Percentiles rank a stretch among this genome's conserved stretches.
These are phyloP conservation scores for Cercospora sp. DNA, from an alignment of 2,329 filamentous ascomycete genomes.

Conservation along the genomic window DNA sequence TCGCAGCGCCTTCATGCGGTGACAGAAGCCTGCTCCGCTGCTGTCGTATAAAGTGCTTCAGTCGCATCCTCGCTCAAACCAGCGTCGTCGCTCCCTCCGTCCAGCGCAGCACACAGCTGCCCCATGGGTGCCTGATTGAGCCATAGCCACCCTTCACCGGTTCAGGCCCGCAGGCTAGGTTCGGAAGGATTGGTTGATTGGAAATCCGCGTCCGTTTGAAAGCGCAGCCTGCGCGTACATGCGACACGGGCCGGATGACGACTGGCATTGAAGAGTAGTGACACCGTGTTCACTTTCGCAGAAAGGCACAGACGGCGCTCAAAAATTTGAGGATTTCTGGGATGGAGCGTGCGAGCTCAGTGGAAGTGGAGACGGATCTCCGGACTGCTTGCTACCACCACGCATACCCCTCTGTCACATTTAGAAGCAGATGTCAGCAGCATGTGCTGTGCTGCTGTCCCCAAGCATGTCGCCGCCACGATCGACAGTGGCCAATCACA, in stretches of 20 bases:
- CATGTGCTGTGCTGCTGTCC: neutral
- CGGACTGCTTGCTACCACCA: neutral
- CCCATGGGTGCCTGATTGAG: neutral
- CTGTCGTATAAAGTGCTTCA: neutral
- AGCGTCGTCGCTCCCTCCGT: neutral
- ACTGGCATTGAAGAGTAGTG: neutral
- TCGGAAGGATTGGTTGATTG: constrained; percentile 7
- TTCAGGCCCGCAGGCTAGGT: neutral
- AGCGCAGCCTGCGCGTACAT: neutral
- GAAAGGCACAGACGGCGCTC: neutral
- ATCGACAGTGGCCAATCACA: neutral
- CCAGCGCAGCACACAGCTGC: neutral
- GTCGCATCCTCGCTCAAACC: neutral
- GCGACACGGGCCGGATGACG: neutral
- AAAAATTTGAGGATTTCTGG: neutral
- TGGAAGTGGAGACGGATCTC: neutral
- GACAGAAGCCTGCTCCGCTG: neutral
- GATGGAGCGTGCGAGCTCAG: neutral
- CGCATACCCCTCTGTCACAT: neutral
- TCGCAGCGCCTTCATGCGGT: neutral
- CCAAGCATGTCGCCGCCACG: neutral
- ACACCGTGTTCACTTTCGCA: neutral
- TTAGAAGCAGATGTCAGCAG: neutral
- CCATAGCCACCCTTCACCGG: constrained; percentile 2
- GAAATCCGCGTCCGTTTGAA: neutral